These are phyloP conservation scores for Claviceps africana DNA, from an alignment of 2,329 filamentous ascomycete species.

Conservation along the genomic window DNA sequence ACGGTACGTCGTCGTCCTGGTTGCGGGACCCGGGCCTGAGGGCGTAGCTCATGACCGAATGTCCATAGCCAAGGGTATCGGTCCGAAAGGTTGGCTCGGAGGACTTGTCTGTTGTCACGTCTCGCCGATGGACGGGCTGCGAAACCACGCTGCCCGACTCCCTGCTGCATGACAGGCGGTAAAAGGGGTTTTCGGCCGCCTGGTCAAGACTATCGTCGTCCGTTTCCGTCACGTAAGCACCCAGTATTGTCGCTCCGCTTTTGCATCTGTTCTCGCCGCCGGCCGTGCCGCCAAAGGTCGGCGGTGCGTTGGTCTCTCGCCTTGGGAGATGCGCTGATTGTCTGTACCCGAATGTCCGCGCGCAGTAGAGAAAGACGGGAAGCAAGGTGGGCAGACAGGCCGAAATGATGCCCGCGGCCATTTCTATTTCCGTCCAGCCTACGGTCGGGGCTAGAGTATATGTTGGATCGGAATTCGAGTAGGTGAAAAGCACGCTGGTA, in stretches of 20 bases:
- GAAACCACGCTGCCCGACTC: conserved; percentile 12
- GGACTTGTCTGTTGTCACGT: not conserved
- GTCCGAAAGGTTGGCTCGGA: conserved; percentile 17
- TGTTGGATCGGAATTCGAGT: conserved; percentile 24
- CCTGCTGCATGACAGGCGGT: conserved; percentile 19
- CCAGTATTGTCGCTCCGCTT: conserved; percentile 8
- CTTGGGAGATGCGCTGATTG: conserved; percentile 11
- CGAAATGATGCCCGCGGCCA: conserved; percentile 35
- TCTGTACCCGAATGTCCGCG: conserved; percentile 27
- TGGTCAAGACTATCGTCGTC: conserved; percentile 6
- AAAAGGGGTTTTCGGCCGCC: conserved; percentile 12
- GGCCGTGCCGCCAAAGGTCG: conserved; percentile 12
- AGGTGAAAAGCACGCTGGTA: conserved; percentile 31
- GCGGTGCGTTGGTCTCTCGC: conserved; percentile 10
- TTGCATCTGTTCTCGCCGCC: conserved; percentile 5
- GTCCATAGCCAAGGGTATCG: conserved; percentile 17
- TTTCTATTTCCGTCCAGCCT: conserved; percentile 35
- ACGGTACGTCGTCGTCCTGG: conserved; percentile 23
- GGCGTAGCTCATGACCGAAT: conserved; percentile 19
- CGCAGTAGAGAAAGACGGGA: conserved; percentile 26
- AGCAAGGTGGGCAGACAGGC: conserved; percentile 39
- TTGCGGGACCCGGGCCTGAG: conserved; percentile 11
- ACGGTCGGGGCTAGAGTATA: conserved; percentile 32
- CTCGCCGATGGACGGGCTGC: not conserved
- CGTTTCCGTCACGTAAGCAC: conserved; percentile 6